phyloP scores from a whole-genome alignment of 768 basidiomycete species.

The Steccherinum ochraceum region DNA sequence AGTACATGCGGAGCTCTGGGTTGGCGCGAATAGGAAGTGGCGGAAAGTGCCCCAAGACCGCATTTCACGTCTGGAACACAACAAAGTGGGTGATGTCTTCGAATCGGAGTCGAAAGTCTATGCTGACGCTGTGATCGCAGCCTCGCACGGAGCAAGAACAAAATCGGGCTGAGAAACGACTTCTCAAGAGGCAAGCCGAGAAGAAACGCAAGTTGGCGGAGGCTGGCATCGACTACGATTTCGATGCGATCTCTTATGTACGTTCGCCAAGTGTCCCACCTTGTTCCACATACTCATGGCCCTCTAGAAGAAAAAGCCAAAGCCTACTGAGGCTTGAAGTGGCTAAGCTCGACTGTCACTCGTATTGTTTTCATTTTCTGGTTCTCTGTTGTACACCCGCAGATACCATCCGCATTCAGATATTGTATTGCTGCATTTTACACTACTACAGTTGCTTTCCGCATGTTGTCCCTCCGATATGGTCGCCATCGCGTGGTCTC shows the following conservation, averaged over 20 bases:
- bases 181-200: conserved; percentile 71
- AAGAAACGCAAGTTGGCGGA: conserved; percentile 75
- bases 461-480: conserved; percentile 20
- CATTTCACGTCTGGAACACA: conserved; percentile 66
- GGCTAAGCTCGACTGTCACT: neutral
- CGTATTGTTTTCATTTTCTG: neutral
- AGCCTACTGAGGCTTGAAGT: conserved; percentile 16
- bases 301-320: conserved; percentile 33
- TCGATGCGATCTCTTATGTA: conserved; percentile 79
- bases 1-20: conserved; percentile 91
- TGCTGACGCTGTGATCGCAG: conserved; percentile 29
- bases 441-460: conserved; percentile 9
- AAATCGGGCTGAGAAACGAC: conserved; percentile 52
- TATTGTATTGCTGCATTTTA: neutral
- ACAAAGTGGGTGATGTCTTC: conserved; percentile 54
- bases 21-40: conserved; percentile 96
- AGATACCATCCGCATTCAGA: no score
- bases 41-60: conserved; percentile 67
- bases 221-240: conserved; percentile 83
- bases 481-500: conserved; percentile 10
- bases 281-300: no score
- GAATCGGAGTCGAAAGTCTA: neutral
- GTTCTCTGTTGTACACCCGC: neutral
- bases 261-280: no score
- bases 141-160: conserved; percentile 69